These are phyloP conservation scores for Arctium minus DNA, from an alignment of 129 eudicot species.

Conservation along the genomic window DNA sequence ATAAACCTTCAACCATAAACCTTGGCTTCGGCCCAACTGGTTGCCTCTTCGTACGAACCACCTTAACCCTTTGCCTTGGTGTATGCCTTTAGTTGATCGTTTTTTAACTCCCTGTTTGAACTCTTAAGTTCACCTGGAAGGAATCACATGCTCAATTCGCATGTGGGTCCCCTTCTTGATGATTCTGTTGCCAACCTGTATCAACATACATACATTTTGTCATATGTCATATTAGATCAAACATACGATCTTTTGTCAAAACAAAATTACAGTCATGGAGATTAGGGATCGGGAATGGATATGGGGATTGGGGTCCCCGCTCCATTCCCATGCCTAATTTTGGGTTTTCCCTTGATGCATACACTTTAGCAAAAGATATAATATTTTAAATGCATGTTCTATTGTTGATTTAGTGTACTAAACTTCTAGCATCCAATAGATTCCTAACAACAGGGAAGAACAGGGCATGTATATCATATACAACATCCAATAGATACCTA, in stretches of 20 bases:
- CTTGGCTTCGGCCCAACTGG: slow-evolving; percentile 90
- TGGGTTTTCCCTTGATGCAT: too few species aligned
- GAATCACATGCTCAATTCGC: slow-evolving; percentile 83
- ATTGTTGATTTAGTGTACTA: too few species aligned
- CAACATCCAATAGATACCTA: too few species aligned
- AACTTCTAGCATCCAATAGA: too few species aligned
- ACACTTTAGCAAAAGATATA: too few species aligned
- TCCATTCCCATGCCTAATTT: too few species aligned
- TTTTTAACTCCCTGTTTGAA: slow-evolving; percentile 56
- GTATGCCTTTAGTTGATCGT: slow-evolving; percentile 75
- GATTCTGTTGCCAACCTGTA: neutral
- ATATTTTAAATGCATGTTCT: too few species aligned
- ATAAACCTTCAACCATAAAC: slow-evolving; percentile 82
- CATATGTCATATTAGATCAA: neutral
- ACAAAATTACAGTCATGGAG: too few species aligned
- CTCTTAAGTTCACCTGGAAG: slow-evolving; percentile 81
- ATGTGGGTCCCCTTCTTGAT: slow-evolving; percentile 85
- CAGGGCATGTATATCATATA: too few species aligned
- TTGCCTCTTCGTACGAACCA: slow-evolving; percentile 84
- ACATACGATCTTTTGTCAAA: neutral
- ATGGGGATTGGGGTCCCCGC: too few species aligned
- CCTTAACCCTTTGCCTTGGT: slow-evolving; percentile 70
- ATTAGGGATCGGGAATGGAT: too few species aligned
- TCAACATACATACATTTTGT: neutral
- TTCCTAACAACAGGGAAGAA: too few species aligned